phyloP scores from a whole-genome alignment of 768 basidiomycete genomes.

The Tulasnella sp. region DNA sequence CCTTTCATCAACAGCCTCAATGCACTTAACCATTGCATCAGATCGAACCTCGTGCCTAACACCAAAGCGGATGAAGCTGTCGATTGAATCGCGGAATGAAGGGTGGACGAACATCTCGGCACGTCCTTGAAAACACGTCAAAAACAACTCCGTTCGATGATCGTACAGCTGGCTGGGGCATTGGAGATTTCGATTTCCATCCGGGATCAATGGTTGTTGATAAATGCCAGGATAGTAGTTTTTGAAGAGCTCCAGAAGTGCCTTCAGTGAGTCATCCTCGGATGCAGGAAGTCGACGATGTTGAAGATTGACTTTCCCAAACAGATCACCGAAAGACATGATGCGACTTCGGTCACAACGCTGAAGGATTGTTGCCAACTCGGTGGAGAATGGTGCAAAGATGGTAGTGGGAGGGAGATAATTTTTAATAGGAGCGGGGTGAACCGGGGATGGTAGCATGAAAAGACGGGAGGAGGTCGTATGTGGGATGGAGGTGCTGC shows the following conservation, averaged over 20 bases:
- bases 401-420: not conserved
- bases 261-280: not conserved
- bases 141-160: constrained; percentile 2
- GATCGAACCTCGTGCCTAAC: not conserved
- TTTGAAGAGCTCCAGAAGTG: constrained; percentile 1
- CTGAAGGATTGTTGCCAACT: not conserved
- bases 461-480: not conserved
- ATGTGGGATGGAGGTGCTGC: not conserved
- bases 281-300: not conserved
- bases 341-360: not conserved
- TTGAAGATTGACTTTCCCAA: not conserved
- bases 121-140: not conserved
- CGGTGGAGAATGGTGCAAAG: not conserved
- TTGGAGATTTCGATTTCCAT: not conserved
- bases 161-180: not conserved
- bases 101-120: constrained; percentile 5
- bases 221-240: not conserved
- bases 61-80: not conserved
- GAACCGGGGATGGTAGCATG: not conserved
- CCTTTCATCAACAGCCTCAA: not conserved
- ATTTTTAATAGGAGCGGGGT: not conserved
- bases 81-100: not conserved
- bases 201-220: not conserved
- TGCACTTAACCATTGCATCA: not conserved
- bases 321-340: not conserved